Conservation (phyloP, 257 asterid genomes). For the Catharanthus roseus region DNA sequence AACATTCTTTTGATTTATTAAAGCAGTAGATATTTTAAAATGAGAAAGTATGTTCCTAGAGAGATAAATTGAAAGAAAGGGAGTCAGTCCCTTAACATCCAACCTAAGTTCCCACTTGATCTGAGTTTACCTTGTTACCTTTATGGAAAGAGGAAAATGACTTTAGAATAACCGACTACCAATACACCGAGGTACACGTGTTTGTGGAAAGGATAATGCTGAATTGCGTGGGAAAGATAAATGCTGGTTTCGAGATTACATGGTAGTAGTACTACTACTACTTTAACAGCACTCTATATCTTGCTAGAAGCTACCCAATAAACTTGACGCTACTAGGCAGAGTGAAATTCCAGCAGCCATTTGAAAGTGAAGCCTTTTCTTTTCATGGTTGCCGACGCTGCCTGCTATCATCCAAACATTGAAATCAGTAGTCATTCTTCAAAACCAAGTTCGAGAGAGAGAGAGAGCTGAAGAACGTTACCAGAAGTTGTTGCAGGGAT, state of each 20-base stretch:
- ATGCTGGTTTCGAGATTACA: background rate
- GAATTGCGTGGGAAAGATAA: background rate
- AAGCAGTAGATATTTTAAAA: too few species aligned
- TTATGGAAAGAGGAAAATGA: too few species aligned
- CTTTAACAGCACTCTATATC: background rate
- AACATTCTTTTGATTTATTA: too few species aligned
- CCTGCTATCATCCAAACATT: slow-evolving; percentile 9
- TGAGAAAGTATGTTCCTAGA: too few species aligned
- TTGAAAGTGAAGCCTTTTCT: slow-evolving; percentile 20
- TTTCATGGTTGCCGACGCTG: slow-evolving; percentile 7
- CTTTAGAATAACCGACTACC: too few species aligned
- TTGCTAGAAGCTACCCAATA: slow-evolving; percentile 6
- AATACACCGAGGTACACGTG: too few species aligned
- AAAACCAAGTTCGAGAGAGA: background rate
- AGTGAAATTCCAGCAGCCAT: slow-evolving; percentile 14
- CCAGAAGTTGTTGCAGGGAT: slow-evolving; percentile 16
- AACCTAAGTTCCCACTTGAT: too few species aligned
- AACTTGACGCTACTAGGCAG: slow-evolving; percentile 20
- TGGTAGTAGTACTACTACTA: too few species aligned
- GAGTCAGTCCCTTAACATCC: too few species aligned
- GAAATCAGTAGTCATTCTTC: background rate
- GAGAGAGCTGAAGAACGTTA: background rate
- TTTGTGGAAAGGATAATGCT: too few species aligned
- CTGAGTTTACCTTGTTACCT: too few species aligned
- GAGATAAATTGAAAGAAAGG: too few species aligned